Conservation (phyloP, 2,329 filamentous ascomycete genomes). For the Ophiostoma pallidulum region DNA sequence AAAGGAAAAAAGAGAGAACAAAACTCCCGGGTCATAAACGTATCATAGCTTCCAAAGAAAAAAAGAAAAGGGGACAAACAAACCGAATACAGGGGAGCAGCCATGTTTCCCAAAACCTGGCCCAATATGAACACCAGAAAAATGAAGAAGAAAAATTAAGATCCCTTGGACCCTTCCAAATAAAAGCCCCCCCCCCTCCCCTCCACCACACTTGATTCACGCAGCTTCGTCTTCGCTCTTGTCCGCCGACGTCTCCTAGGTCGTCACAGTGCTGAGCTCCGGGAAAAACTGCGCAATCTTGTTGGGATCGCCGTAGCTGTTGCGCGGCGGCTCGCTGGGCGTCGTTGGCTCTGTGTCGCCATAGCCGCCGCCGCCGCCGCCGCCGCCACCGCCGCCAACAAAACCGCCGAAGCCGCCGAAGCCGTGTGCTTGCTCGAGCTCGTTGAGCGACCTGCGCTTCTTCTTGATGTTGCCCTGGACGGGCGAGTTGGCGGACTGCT, state of each 20-base stretch:
- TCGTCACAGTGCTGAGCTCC: slow-evolving; percentile 22
- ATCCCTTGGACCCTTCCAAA: no score
- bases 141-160: no score
- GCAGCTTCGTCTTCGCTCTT: background rate
- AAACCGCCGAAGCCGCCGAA: no score
- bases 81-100: background rate
- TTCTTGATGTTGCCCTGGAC: slow-evolving; percentile 31
- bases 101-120: background rate
- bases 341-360: slow-evolving; percentile 15
- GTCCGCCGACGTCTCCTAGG: slow-evolving; percentile 6
- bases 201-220: no score
- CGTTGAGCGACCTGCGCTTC: slow-evolving; percentile 27
- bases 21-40: slow-evolving; percentile 9
- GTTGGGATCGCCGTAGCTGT: slow-evolving; percentile 29
- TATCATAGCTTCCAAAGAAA: slow-evolving; percentile 2
- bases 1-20: background rate
- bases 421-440: slow-evolving; percentile 18
- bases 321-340: slow-evolving; percentile 23
- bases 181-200: no score
- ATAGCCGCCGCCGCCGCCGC: background rate
- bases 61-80: background rate
- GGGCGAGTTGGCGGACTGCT: slow-evolving; percentile 19
- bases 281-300: slow-evolving; percentile 31
- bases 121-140: background rate
- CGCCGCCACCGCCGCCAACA: no score